phyloP scores from a whole-genome alignment of 495 filamentous ascomycete genomes.

The Schizothecium vesticola region DNA sequence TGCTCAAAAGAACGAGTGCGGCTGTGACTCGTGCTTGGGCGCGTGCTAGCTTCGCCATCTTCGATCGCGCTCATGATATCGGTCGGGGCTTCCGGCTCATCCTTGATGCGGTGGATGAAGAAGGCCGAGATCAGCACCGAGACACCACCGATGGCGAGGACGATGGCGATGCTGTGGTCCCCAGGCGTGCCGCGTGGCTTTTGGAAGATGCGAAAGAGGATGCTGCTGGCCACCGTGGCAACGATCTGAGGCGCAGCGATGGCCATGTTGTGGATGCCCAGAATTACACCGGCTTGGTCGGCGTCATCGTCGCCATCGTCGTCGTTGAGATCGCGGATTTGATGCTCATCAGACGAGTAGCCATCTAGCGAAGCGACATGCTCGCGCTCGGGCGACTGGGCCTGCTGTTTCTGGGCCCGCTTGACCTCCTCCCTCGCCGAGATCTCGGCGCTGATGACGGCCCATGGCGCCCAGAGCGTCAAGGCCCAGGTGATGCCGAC shows the following conservation, averaged over 20 bases:
- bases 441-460: conserved; percentile 84
- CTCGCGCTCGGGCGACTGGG: conserved; percentile 18
- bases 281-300: conserved; percentile 81
- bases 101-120: conserved; percentile 47
- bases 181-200: conserved; percentile 75
- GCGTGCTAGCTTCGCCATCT: conserved; percentile 30
- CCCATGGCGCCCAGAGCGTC: conserved; percentile 87
- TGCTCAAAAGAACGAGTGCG: conserved; percentile 26
- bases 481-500: conserved; percentile 86
- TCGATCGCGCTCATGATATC: conserved; percentile 35
- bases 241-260: conserved; percentile 84
- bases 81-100: conserved; percentile 34
- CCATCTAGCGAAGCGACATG: conserved; percentile 22
- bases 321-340: conserved; percentile 13
- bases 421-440: conserved; percentile 66
- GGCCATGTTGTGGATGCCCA: conserved; percentile 90
- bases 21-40: conserved; percentile 25
- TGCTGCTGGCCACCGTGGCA: conserved; percentile 72
- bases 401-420: conserved; percentile 42
- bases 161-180: conserved; percentile 81
- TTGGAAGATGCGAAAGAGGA: conserved; percentile 75
- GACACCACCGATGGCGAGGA: conserved; percentile 72
- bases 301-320: conserved; percentile 42
- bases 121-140: conserved; percentile 73
- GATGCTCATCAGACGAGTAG: conserved; percentile 29